Base-by-base conservation (phyloP, 2,329 filamentous ascomycete genomes). In the Ophiostoma angusticollis region DNA sequence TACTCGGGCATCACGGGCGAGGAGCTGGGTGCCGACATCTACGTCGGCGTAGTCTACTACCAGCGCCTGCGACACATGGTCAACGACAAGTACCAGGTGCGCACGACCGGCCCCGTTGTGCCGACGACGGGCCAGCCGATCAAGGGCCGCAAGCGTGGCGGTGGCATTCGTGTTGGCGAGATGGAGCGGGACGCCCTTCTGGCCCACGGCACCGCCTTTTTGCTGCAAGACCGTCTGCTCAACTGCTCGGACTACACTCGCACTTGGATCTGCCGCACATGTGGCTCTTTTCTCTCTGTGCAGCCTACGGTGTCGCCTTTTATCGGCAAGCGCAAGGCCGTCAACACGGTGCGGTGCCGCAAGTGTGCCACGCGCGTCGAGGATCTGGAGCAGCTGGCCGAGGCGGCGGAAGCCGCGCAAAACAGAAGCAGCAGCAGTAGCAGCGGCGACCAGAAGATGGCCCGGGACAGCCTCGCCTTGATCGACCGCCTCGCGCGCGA, bases 21-120 rank as follows among this genome's bases (percentile, higher is more conserved):
- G 58, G 89, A 96, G 60, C 78, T 98, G 29, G 78, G 79, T 16
- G 89, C 86, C 6, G 91, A 98, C 57, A 96, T 98, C 54, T 98
- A 93, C 64, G 76, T 96, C 43, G 91, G 91, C 33, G 79, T 95
- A 9, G 91, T 98, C 45, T 96, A 96, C 70, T 98, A 98, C 69
- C 91, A 98, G 63, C 80, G 91, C 59, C 72, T 98, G 45, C 74
- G 91, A 58, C 91, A 98, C 78, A 98, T 98, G 91, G 91, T 98
- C 41, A 96, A 95, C 72, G 91, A 98, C 63, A 98, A 98, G 63
- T 98, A 84, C 70, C 91, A 98, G 61, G 91, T 96, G 40, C 79
- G 91, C 60, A 96, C 91, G 3, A 96, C 91, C 0, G 91, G 91
- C 40, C 87, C 87, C 1, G 81, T 95, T 31, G 91, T 91, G 40